phyloP scores from a whole-genome alignment of 257 asterid species.

The Scutellaria galericulata region DNA sequence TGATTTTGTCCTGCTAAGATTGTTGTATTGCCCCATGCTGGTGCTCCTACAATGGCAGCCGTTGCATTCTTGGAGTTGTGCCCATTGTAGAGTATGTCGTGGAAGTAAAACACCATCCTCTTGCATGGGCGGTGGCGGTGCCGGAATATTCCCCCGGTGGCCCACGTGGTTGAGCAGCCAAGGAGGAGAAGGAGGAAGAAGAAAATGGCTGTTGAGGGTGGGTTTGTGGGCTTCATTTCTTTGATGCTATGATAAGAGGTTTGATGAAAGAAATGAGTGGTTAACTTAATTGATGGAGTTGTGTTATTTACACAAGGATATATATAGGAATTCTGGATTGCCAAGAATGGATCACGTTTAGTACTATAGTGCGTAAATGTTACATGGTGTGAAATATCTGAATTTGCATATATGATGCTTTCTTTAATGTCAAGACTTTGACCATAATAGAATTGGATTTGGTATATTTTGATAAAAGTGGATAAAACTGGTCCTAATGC shows the following conservation, averaged over 20 bases:
- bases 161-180: conserved; percentile 22
- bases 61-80: conserved; percentile 70
- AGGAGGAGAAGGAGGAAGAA: conserved; percentile 33
- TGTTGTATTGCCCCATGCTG: conserved; percentile 69
- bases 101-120: conserved; percentile 60
- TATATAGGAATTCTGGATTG: neutral
- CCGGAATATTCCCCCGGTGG: conserved; percentile 1
- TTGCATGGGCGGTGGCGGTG: conserved; percentile 54
- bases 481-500: conserved; percentile 13
- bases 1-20: conserved; percentile 45
- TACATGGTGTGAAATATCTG: too few relatives aligned
- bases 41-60: conserved; percentile 66
- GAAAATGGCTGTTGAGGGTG: conserved; percentile 24
- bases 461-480: too few relatives aligned
- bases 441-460: too few relatives aligned
- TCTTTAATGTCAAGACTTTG: too few relatives aligned
- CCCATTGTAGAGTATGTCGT: conserved; percentile 78
- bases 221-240: conserved; percentile 38
- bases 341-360: too few relatives aligned
- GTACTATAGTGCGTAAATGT: too few relatives aligned
- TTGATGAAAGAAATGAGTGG: too few relatives aligned
- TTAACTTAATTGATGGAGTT: neutral
- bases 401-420: too few relatives aligned
- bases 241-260: neutral
- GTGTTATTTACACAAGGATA: neutral